Conservation (phyloP, 139 green algal genomes). For the Closterium sp. region DNA sequence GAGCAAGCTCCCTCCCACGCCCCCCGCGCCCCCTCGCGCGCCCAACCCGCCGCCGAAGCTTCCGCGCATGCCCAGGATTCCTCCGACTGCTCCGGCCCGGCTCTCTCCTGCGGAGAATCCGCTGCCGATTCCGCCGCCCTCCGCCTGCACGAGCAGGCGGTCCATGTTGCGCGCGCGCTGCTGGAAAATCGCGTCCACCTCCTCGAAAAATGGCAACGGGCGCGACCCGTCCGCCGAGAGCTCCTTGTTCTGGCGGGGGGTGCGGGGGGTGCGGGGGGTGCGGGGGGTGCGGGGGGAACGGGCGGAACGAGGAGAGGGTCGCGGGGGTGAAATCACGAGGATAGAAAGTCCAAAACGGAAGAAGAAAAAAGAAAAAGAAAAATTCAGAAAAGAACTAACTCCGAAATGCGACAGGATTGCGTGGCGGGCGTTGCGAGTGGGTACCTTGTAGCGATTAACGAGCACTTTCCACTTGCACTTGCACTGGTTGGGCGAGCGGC, state of each 20-base stretch:
- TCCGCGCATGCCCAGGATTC: not conserved
- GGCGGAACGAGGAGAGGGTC: not conserved
- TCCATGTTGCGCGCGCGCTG: constrained; percentile 41
- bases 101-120: not conserved
- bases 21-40: not conserved
- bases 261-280: no score
- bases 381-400: no score
- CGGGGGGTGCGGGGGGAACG: no score
- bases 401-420: no score
- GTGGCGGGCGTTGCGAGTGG: not conserved
- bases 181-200: constrained; percentile 49
- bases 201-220: constrained; percentile 36
- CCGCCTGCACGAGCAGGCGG: constrained; percentile 13
- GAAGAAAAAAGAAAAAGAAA: no score
- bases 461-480: constrained; percentile 51
- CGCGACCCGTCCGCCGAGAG: not conserved
- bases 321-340: not conserved
- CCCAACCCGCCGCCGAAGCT: not conserved
- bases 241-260: not conserved
- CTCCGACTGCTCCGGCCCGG: not conserved
- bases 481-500: constrained; percentile 31
- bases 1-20: not conserved
- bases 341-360: not conserved
- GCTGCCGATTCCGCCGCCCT: not conserved
- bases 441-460: constrained; percentile 43